Evolutionary conservation across 345 rosid species (phyloP).

Genomic region (Erucastrum elatum): DNA sequence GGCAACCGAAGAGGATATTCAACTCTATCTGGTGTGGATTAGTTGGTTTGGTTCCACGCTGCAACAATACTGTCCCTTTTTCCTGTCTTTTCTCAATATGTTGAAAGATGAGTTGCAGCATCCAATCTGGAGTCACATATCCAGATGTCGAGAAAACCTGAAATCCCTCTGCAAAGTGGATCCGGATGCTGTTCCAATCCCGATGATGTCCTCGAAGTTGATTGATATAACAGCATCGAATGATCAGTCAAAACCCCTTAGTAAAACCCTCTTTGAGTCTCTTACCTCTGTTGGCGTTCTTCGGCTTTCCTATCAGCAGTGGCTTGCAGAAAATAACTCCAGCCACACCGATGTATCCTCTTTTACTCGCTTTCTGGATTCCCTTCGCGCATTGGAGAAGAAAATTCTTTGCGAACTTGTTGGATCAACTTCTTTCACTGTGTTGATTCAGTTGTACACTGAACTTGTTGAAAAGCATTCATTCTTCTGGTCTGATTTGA

Average conservation of each 20-base stretch:
- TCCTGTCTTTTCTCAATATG: slow-evolving; percentile 46
- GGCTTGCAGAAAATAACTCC: slow-evolving; percentile 62
- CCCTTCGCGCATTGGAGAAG: slow-evolving; percentile 63
- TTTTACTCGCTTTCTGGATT: slow-evolving; percentile 49
- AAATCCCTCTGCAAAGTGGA: slow-evolving; percentile 42
- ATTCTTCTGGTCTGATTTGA: slow-evolving; percentile 62
- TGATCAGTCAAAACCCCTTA: slow-evolving; percentile 35
- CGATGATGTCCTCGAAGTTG: slow-evolving; percentile 64
- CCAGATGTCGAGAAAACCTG: slow-evolving; percentile 47
- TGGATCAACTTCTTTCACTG: slow-evolving; percentile 51
- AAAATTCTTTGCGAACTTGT: slow-evolving; percentile 53
- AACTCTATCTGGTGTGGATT: slow-evolving; percentile 66
- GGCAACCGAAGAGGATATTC: slow-evolving; percentile 69
- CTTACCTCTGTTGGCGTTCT: slow-evolving; percentile 58
- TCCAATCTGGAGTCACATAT: slow-evolving; percentile 69
- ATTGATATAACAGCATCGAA: slow-evolving; percentile 48
- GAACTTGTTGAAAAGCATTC: slow-evolving; percentile 67
- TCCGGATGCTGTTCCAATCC: slow-evolving; percentile 48
- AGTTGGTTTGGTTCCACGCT: slow-evolving; percentile 64
- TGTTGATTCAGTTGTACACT: slow-evolving; percentile 49
- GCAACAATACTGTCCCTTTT: slow-evolving; percentile 45
- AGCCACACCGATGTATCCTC: slow-evolving; percentile 39
- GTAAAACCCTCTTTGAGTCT: slow-evolving; percentile 50
- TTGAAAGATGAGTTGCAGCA: slow-evolving; percentile 61
- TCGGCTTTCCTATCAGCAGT: slow-evolving; percentile 66